Evolutionary conservation across 805 yeast species (phyloP).

Genomic region (Teunomyces funiuensis): DNA sequence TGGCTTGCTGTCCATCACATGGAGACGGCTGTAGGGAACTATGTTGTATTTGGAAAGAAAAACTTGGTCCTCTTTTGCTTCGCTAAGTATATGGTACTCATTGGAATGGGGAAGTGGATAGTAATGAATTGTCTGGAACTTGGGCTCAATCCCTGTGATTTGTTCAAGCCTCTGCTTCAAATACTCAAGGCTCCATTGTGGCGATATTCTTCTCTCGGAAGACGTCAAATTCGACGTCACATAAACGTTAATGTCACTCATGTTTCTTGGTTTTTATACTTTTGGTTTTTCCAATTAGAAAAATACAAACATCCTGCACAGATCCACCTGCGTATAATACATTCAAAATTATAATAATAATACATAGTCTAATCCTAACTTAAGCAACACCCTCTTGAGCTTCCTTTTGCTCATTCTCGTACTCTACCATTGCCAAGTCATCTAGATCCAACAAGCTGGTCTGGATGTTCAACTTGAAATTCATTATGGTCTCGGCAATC

Average conservation of each 20-base stretch:
- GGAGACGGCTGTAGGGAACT: conserved; percentile 47
- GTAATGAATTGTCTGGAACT: conserved; percentile 49
- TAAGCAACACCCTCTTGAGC: neutral
- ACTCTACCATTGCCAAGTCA: conserved; percentile 42
- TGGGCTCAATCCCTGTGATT: conserved; percentile 73
- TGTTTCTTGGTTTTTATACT: neutral
- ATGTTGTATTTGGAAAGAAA: conserved; percentile 23
- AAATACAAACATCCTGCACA: neutral
- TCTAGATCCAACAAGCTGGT: conserved; percentile 61
- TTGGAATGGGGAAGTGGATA: conserved; percentile 41
- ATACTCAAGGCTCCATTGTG: conserved; percentile 56
- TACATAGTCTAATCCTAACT: neutral
- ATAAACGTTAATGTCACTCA: conserved; percentile 50
- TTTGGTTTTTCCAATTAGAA: neutral
- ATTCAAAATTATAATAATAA: neutral
- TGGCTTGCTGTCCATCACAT: conserved; percentile 57
- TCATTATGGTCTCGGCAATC: conserved; percentile 58
- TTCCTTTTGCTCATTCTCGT: conserved; percentile 14
- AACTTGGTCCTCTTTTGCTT: conserved; percentile 16
- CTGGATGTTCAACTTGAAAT: conserved; percentile 68
- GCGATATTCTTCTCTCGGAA: conserved; percentile 66
- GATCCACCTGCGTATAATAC: neutral
- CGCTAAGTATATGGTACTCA: conserved; percentile 29
- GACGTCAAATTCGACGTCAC: conserved; percentile 66
- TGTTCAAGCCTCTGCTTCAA: conserved; percentile 58